Conservation (phyloP, 1,139 yeast species). For the Candida sp. region DNA sequence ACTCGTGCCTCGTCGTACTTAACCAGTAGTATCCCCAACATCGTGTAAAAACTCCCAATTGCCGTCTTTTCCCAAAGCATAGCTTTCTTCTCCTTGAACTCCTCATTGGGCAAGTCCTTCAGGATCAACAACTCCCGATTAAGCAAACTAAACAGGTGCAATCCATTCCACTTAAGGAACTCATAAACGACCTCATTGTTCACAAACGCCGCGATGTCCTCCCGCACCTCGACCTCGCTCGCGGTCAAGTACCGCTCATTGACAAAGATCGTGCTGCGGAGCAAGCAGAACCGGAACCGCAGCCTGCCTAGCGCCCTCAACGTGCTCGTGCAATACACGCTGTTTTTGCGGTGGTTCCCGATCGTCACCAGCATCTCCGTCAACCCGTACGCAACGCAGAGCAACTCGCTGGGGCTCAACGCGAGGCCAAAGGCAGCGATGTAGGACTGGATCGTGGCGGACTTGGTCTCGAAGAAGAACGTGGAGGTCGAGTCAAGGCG, state of each 20-base stretch:
- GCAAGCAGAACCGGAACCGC: slow-evolving; percentile 11
- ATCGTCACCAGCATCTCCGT: slow-evolving; percentile 3
- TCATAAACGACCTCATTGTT: slow-evolving; percentile 27
- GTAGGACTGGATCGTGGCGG: not conserved
- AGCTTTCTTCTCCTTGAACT: slow-evolving; percentile 12
- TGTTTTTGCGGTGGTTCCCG: slow-evolving; percentile 7
- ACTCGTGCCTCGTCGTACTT: slow-evolving; percentile 28
- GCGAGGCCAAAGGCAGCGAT: slow-evolving; percentile 2
- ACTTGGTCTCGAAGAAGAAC: not conserved
- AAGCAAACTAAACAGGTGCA: slow-evolving; percentile 19
- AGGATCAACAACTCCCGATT: slow-evolving; percentile 9
- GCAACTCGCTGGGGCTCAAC: slow-evolving; percentile 5
- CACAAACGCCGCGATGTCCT: slow-evolving; percentile 19
- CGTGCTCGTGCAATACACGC: slow-evolving; percentile 16
- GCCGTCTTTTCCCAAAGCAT: slow-evolving; percentile 28
- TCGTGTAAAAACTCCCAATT: slow-evolving; percentile 42
- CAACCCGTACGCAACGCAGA: slow-evolving; percentile 10
- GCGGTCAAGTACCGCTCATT: slow-evolving; percentile 31
- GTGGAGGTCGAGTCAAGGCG: not conserved
- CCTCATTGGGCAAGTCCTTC: slow-evolving; percentile 7
- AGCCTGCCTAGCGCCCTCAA: slow-evolving; percentile 15
- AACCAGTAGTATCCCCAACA: slow-evolving; percentile 39
- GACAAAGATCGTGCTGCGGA: slow-evolving; percentile 23
- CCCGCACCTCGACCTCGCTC: slow-evolving; percentile 28
- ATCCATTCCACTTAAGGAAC: slow-evolving; percentile 36